Evolutionary conservation across 2,329 filamentous ascomycete genomes (phyloP), one percentile per base, ranked within the genome.

Genomic region (Fusarium sp.): DNA sequence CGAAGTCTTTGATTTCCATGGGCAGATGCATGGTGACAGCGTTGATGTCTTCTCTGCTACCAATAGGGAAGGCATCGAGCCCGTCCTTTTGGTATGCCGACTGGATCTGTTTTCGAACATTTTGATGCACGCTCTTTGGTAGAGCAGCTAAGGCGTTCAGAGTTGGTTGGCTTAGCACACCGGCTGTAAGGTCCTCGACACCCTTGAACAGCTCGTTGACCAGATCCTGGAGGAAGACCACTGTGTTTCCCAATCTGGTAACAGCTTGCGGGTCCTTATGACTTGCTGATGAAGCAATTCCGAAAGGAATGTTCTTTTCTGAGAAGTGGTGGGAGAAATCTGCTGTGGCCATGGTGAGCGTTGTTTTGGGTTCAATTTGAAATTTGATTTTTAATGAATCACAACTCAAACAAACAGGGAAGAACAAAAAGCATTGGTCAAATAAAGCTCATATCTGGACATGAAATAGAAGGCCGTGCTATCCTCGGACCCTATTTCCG

Each of bases 1-100:
- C 86, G 72, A 89, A 91, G 37, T 86, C 87, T 7, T 82, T 81
- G 20, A 88, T 83, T 5, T 79, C 75, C 40, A 91, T 77, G 0
- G 89, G 89, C 1, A 90, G 73, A 71, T 90, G 85, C 69, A 88
- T 77, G 77, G 20, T 69, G 1, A 69, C 70, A 16, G 45, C 37
- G 1, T 61, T 63, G 2, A 79, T 42, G 1, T 65, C 60, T 30
- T 70, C 62, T n/a, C 53, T 61, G 2, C 54, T 59, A 7, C 37
- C 11, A 1, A 55, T 42, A 11, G 74, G 71, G 3, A 75, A 61
- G 0, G n/a, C 46, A 14, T 40, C 40, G 1, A 72, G 20, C 0
- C 58, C 62, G 7, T 12, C 13, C 0, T 56, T 22, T 2, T 27
- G 24, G 29, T 59, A n/a, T 0, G 7, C 2, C 10, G 49, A 32